Evolutionary conservation across 2,329 filamentous ascomycete species (phyloP).

Genomic region (Coleophoma crateriformis): DNA sequence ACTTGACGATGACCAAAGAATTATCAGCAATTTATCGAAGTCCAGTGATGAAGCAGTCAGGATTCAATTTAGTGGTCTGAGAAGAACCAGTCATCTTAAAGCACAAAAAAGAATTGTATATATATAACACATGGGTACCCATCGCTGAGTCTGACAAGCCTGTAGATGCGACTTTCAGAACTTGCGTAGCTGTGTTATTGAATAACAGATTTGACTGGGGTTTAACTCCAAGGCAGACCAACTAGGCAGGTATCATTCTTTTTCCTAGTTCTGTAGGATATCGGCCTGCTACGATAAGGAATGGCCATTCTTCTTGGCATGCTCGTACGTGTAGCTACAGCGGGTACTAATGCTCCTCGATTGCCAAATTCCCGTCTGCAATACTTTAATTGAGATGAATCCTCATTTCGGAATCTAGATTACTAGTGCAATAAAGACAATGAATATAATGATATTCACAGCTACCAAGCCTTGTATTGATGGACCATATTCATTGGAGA

Average conservation of each 20-base stretch:
- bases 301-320: slow-evolving; percentile 8
- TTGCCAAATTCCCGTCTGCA: too few species aligned
- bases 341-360: slow-evolving; percentile 1
- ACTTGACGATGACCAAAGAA: too few species aligned
- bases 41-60: not conserved
- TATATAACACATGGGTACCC: slow-evolving; percentile 3
- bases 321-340: slow-evolving; percentile 11
- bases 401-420: too few species aligned
- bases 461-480: too few species aligned
- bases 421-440: too few species aligned
- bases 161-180: slow-evolving; percentile 10
- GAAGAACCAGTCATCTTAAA: slow-evolving; percentile 3
- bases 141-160: slow-evolving; percentile 5
- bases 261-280: slow-evolving; percentile 8
- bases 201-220: slow-evolving; percentile 6
- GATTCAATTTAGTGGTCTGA: slow-evolving; percentile 6
- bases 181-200: slow-evolving; percentile 4
- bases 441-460: too few species aligned
- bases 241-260: too few species aligned
- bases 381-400: too few species aligned
- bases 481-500: too few species aligned
- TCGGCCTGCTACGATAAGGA: slow-evolving; percentile 10
- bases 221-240: slow-evolving; percentile 3
- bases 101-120: too few species aligned
- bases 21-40: too few species aligned